Percentiles rank a stretch among this genome's conserved stretches.
These are phyloP conservation scores for Mycena galericulata DNA, from an alignment of 768 basidiomycete genomes.

Conservation along the genomic window DNA sequence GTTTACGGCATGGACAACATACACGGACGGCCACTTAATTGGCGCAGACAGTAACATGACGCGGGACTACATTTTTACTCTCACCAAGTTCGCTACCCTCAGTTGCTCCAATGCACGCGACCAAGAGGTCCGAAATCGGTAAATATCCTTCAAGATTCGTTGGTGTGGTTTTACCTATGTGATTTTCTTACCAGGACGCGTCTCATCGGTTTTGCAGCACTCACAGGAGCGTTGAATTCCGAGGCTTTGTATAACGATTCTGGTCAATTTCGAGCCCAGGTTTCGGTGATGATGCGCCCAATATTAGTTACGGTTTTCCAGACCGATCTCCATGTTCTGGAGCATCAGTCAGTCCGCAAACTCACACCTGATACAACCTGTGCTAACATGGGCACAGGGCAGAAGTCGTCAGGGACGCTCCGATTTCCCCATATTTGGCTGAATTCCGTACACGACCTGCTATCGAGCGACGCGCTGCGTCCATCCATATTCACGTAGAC, in stretches of 20 bases:
- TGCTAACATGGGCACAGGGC: slow-evolving; percentile 56
- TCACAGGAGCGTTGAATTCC: slow-evolving; percentile 84
- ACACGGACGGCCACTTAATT: slow-evolving; percentile 86
- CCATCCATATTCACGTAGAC: slow-evolving; percentile 89
- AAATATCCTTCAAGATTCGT: slow-evolving; percentile 19
- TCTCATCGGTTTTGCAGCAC: slow-evolving; percentile 86
- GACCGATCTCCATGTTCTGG: slow-evolving; percentile 67
- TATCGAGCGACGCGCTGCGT: slow-evolving; percentile 86
- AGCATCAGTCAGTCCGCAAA: slow-evolving; percentile 71
- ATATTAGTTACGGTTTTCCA: slow-evolving; percentile 77
- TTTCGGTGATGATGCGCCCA: slow-evolving; percentile 75
- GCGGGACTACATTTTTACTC: slow-evolving; percentile 73
- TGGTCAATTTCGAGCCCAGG: slow-evolving; percentile 78
- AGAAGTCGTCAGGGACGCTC: slow-evolving; percentile 71
- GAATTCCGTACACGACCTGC: slow-evolving; percentile 88
- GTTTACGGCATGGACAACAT: slow-evolving; percentile 95
- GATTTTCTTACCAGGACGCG: slow-evolving; percentile 67
- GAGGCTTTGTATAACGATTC: slow-evolving; percentile 85
- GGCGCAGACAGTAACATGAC: slow-evolving; percentile 81
- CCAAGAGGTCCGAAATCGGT: slow-evolving; percentile 83
- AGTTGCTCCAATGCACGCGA: slow-evolving; percentile 68
- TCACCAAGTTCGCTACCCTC: slow-evolving; percentile 73
- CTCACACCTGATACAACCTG: slow-evolving; percentile 16
- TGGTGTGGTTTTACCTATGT: slow-evolving; percentile 19
- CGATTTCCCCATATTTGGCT: slow-evolving; percentile 82